Conservation (phyloP, 1,284 basidiomycete genomes). For the Dichomitus squalens region DNA sequence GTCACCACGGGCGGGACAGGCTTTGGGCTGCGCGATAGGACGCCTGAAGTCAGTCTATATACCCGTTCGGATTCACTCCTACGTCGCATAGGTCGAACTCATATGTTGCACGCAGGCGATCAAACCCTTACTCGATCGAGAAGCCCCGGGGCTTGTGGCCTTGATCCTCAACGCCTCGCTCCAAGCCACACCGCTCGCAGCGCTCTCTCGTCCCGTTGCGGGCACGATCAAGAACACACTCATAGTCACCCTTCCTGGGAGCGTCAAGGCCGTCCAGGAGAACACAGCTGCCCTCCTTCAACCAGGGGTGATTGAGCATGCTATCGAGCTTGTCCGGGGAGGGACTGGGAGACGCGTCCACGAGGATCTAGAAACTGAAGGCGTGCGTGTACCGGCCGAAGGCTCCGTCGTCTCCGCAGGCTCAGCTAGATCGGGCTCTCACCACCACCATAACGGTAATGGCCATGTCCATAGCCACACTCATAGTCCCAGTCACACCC, state of each 20-base stretch:
- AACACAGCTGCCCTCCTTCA: slow-evolving; percentile 67
- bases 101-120: slow-evolving; percentile 56
- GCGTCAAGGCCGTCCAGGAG: slow-evolving; percentile 82
- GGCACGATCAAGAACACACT: slow-evolving; percentile 72
- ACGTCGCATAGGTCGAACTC: background rate
- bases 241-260: slow-evolving; percentile 82
- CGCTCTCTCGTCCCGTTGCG: slow-evolving; percentile 80
- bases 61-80: background rate
- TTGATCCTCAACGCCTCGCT: slow-evolving; percentile 72
- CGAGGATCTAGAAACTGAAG: slow-evolving; percentile 26
- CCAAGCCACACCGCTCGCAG: slow-evolving; percentile 76
- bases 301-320: slow-evolving; percentile 64
- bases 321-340: slow-evolving; percentile 75
- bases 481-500: slow-evolving; percentile 18
- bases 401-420: slow-evolving; percentile 29
- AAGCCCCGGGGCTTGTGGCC: slow-evolving; percentile 81
- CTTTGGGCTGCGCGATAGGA: slow-evolving; percentile 77
- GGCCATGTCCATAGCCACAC: slow-evolving; percentile 22
- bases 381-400: slow-evolving; percentile 30
- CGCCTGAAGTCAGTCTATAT: slow-evolving; percentile 66
- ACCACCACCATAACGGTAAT: slow-evolving; percentile 11
- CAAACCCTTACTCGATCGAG: slow-evolving; percentile 67
- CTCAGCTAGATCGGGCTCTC: background rate
- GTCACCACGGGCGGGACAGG: slow-evolving; percentile 88
- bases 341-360: slow-evolving; percentile 69